Base-by-base conservation (phyloP, 805 yeast genomes). In the Yarrowia bubula region DNA sequence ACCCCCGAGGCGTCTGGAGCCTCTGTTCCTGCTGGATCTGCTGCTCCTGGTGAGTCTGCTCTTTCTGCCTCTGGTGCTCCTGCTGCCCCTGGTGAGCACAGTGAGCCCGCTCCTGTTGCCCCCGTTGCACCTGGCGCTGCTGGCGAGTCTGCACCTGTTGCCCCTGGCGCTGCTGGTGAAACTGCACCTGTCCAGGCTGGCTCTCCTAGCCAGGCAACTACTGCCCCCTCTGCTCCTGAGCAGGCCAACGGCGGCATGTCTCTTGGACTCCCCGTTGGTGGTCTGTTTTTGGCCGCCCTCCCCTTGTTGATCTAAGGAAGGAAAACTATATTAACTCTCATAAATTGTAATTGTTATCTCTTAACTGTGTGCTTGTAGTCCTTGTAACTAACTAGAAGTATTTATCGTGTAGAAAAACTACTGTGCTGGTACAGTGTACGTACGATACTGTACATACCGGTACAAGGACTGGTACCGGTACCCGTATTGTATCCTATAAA, bases 271-370 rank as follows among this genome's bases (percentile, higher is more conserved):
- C 42, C 57, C n/a, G 33, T 50, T 22, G 57, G 42, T 14, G 57
- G 57, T 8, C 57, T 50, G 11, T 50, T 50, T 42, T 42, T 50
- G 57, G 57, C 57, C 9, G 57, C 57, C 32, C 42, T 50, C 18
- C 57, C 57, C 32, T 14, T 50, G 57, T 15, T 50, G 15, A 50
- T 50, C 7, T 50, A 50, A 50, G 18, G 17, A 8, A n/a, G 42
- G 33, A 18, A 37, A 37, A 37, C 22, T 18, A 18, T 37, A 50
- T 33, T 50, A 50, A 50, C 57, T 50, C 57, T 50, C 57, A 18
- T 50, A 50, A 37, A 48, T 48, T 33, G 55, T 48, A 48, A 50
- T 37, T 50, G 57, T 14, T 37, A 50, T 37, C 42, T 50, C 57
- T 50, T 13, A 50, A 50, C 28, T 22, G 28, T 22, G 28, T 22